Base-by-base conservation (phyloP, 2,329 filamentous ascomycete genomes). In the Aspergillus eucalypticola region DNA sequence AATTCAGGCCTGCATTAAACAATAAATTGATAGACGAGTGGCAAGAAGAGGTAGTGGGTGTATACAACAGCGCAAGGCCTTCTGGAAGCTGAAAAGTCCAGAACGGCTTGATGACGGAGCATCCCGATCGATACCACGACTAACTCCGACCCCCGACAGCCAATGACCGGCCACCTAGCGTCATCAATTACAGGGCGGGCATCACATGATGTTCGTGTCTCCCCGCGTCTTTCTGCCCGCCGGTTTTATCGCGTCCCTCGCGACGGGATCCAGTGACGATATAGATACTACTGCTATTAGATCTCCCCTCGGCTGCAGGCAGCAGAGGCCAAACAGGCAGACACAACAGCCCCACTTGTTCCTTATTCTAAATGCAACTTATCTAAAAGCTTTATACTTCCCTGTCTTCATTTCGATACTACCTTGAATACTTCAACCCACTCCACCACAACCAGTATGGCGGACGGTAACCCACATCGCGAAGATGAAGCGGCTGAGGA, bases 401-500 rank as follows among this genome's bases (percentile, higher is more conserved):
- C n/a, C 25, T 7, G 7, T 13, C 6, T 53, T 3, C 1, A 7
- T 8, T 35, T 44, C 27, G 27, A 23, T 32, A 15, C 6, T 6
- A 15, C 10, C 15, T 25, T 39, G 21, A 25, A 29, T 38, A 19
- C 35, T 11, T 49, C n/a, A 38, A 19, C 35, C 15, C n/a, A 25
- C 35, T n/a, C 25, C 13, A 57, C 51, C 17, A 42, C 21, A 17
- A 19, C 35, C 25, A 73, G 53, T 41, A 79, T 78, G 74, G 74
- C 75, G 32, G 76, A 78, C 6, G 71, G 75, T 8, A 69, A 69
- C 49, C 69, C 67, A 46, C 58, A 67, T n/a, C 73, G 71, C 38
- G 77, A 79, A 13, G 77, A 80, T 38, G 74, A 79, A 13, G 64
- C 67, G 25, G 66, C 73, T 11, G 79, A 81, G 52, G 79, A 81